Evolutionary conservation across 441 rosid species (phyloP), one percentile per base, ranked within the genome.

Genomic region (Pelargonium fulgidum): DNA sequence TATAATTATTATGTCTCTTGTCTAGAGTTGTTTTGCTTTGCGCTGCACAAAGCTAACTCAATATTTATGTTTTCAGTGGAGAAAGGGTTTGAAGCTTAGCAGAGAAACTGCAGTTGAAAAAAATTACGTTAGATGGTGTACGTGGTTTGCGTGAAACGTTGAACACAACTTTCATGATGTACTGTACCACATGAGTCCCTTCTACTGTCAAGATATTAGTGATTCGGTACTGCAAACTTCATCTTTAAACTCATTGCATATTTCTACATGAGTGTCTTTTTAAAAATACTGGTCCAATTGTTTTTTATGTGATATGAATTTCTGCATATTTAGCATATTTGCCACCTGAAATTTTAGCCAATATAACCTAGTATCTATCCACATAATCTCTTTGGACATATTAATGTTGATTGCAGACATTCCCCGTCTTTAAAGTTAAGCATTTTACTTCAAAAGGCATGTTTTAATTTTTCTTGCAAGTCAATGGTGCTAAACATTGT

Each of bases 121-220:
- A 90, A 76, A 86, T 88, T 72, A 95, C 99, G 71, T 81, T 95
- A 73, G 97, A 92, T 69, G 99, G 99, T 75, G 99, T 95, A 17
- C 86, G 91, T 12, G 95, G 96, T 66, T 77, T 95, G 73, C 96
- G 98, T 42, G 85, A 85, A 72, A 89, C 76, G 85, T 83, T 95
- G 79, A 85, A 98, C 75, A 98, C 98, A 67, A 95, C 99, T 67
- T 84, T 73, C 99, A 95, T 74, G 99, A 95, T 82, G 99, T 95
- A 66, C 79, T 95, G 66, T 92, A 95, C 79, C 92, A 95, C 82
- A 89, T 95, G 99, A 95, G 98, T 81, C 97, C 99, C 73, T 86
- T 95, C 72, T 92, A 95, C 66, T 90, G 98, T 74, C 99, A 95
- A 81, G 93, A 90, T 78, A 92, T 92, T 64, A 87, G 90, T 68